Evolutionary conservation across 2,329 filamentous ascomycete genomes (phyloP), one percentile per base, ranked within the genome.

Genomic region (Xylaria hypoxylon): DNA sequence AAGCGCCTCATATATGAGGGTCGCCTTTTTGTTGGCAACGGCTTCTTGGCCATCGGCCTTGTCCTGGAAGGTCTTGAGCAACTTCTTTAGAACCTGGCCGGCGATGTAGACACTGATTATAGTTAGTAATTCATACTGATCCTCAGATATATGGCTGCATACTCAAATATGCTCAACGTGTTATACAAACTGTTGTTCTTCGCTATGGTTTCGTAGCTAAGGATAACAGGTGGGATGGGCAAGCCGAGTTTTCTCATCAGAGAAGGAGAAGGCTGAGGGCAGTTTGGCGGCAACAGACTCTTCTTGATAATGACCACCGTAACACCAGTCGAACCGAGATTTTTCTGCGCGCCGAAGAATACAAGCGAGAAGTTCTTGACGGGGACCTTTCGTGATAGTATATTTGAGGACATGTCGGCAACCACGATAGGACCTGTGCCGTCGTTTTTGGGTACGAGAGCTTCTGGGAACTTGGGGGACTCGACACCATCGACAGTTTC

Each of bases 171-270:
- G 75, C 93, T 94, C 11, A 98, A 83, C 0, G 95, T 98, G 81
- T 98, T 98, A 83, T 98, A 98, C 31, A 98, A 85, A 73, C 92
- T 96, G 82, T 97, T 96, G 82, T 96, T 96, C 84, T 96, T 96
- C 45, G 92, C 90, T 71, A 96, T 91, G 0, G 88, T 93, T 68
- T 93, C 90, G 76, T 95, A 98, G 70, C 92, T 88, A 53, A 98
- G 83, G 48, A 97, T 87, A 19, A 92, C 87, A 2, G 95, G 94
- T 0, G 90, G 89, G 45, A 96, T 87, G 1, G 92, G 89, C n/a
- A 97, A 83, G 22, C 87, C 89, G 10, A 97, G 86, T 66, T 89
- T 84, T 65, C 94, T 87, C 75, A 97, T 82, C 53, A 97, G 82
- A 5, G 86, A 82, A 1, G 92, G 82, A 7, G 89, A 83, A 2